Conservation (phyloP, 345 rosid species). For the Ceriops decandra region DNA sequence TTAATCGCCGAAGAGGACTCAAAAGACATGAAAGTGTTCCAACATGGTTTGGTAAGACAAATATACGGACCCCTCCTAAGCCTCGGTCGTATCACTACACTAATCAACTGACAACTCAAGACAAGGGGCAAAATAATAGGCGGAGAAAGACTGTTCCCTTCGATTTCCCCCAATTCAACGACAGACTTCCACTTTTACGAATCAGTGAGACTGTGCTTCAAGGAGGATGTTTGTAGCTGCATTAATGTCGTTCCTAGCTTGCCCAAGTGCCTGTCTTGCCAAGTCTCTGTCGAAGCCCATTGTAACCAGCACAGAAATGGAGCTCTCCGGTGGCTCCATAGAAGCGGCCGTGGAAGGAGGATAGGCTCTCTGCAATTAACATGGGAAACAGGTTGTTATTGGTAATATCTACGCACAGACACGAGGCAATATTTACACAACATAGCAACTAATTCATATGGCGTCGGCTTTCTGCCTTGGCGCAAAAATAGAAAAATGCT, state of each 20-base stretch:
- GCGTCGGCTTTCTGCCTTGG: no score
- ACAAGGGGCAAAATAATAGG: no score
- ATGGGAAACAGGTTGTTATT: background rate
- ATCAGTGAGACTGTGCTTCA: conserved; percentile 60
- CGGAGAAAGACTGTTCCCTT: no score
- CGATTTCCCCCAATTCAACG: background rate
- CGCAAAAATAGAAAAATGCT: background rate
- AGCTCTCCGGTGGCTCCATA: conserved; percentile 64
- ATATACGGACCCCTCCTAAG: no score
- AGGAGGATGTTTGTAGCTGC: conserved; percentile 93
- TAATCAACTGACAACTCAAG: no score
- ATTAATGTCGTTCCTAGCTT: conserved; percentile 78
- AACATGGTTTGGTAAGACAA: no score
- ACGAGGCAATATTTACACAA: background rate
- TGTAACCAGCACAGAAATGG: conserved; percentile 59
- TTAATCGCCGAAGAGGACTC: no score
- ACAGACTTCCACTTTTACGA: background rate
- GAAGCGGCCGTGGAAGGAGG: conserved; percentile 38
- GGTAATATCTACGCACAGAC: background rate
- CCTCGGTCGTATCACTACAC: no score
- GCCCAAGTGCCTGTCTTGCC: conserved; percentile 89
- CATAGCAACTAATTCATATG: background rate
- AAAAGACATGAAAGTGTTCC: no score
- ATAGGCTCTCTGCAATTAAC: conserved; percentile 53
- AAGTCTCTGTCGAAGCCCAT: conserved; percentile 92